Base-by-base conservation (phyloP, 768 basidiomycete species). In the Tulasnella sp. region DNA sequence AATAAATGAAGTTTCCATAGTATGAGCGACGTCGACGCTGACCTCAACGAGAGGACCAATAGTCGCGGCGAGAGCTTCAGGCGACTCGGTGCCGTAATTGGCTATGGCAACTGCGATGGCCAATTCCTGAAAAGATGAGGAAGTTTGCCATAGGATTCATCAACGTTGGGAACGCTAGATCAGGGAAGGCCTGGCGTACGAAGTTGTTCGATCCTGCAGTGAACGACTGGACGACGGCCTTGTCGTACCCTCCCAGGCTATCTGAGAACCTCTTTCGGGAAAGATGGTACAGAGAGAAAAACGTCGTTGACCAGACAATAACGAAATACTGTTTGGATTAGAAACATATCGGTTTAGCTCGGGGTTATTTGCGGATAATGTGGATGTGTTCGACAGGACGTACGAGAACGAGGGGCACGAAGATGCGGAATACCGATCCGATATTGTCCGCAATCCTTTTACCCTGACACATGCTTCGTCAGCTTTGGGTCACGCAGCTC, bases 41-140 rank as follows among this genome's bases (percentile, higher is more conserved):
- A 95, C 94, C 82, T 93, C 91, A 0, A 92, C 89, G n/a, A 93
- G 84, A 0, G 91, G 91, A 0, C 92, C 92, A 32, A 92, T 90
- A 0, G 93, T 94, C 0, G 93, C 92, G 0, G 93, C 93, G 0
- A 95, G 86, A 0, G 92, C 93, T 84, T 95, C 91, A 76, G 91
- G 90, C 0, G 92, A 93, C 6, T 89, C 87, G 6, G 92, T 89
- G 3, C 94, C 94, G 83, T 90, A 95, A 0, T 91, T 89, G 0
- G 92, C 90, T 57, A 94, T 91, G 3, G 90, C 88, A 0, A 95
- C 91, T 0, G 94, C 93, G 75, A 95, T 95, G 0, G 94, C 93
- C 0, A 95, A 87, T 85, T 95, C 93, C 88, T 92, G 11, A 5
- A 39, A 35, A 3, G 5, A 2, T 23, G n/a, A 39, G 81, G 13